Conservation (phyloP, 2,329 filamentous ascomycete genomes). For the Diaporthe vaccinii region DNA sequence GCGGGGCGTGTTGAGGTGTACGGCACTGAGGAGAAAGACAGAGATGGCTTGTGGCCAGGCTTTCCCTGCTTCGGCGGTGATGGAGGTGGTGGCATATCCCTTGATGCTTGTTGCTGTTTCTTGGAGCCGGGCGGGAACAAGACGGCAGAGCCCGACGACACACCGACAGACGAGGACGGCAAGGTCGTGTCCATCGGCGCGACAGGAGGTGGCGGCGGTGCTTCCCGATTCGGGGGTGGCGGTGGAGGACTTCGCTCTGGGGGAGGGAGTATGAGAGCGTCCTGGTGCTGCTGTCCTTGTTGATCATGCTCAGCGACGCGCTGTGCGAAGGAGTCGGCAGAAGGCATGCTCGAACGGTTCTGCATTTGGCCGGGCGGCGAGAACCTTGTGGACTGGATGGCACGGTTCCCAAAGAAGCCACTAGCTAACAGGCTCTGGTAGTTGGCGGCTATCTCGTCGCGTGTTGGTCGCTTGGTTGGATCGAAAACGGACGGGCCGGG, state of each 20-base stretch:
- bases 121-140: slow-evolving; percentile 10
- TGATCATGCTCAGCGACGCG: slow-evolving; percentile 20
- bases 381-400: slow-evolving; percentile 69
- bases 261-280: slow-evolving; percentile 21
- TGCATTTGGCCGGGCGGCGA: slow-evolving; percentile 47
- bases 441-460: slow-evolving; percentile 68
- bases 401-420: slow-evolving; percentile 71
- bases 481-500: slow-evolving; percentile 33
- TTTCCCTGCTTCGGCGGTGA: slow-evolving; percentile 35
- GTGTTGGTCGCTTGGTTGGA: slow-evolving; percentile 49
- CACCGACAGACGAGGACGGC: neutral
- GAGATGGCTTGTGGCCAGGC: slow-evolving; percentile 29
- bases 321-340: slow-evolving; percentile 36
- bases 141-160: slow-evolving; percentile 15
- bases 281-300: slow-evolving; percentile 6
- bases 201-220: slow-evolving; percentile 42
- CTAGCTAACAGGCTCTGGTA: slow-evolving; percentile 69
- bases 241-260: slow-evolving; percentile 40
- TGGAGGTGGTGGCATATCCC: slow-evolving; percentile 32
- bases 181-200: slow-evolving; percentile 23
- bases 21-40: slow-evolving; percentile 33
- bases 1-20: slow-evolving; percentile 21
- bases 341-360: slow-evolving; percentile 7
- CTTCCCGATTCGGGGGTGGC: slow-evolving; percentile 10
- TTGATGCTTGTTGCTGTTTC: slow-evolving; percentile 2